Base-by-base conservation (phyloP, 2,329 filamentous ascomycete species). In the Neonectria ditissima region DNA sequence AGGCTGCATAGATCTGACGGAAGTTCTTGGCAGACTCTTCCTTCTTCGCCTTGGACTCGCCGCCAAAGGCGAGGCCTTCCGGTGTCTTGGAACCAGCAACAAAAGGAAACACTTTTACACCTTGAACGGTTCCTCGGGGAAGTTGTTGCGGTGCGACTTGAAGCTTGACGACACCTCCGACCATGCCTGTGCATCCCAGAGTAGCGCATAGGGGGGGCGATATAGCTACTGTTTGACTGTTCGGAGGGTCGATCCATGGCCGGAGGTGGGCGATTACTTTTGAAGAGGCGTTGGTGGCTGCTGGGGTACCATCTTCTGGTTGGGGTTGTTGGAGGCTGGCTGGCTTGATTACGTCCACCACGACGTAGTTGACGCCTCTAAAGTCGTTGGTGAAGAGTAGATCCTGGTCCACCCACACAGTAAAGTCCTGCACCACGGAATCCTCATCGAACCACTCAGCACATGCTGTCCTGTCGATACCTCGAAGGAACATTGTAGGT, bases 341-440 rank as follows among this genome's bases (percentile, higher is more conserved):
- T 37, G 95, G 94, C 70, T 90, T 92, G 55, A 98, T 86, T n/a
- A 97, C 82, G n/a, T 92, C 91, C n/a, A 97, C 91, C 14, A 86
- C 85, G 1, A 91, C 94, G 83, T 90, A 97, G 53, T 87, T 91
- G 11, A 92, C 84, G 0, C 93, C 93, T 69, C 90, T 88, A 48
- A 97, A 86, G 11, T 91, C 88, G 70, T 91, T 92, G 6, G 88
- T 87, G 14, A 88, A 82, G 22, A 97, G 82, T 26, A 93, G 79
- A 63, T 97, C 93, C 32, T 89, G 86, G 75, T 97, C 94, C 7
- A 97, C 83, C 93, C 95, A 98, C 24, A 97, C 84, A 65, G 87
- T 91, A 50, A 97, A 82, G 11, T 87, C 84, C 20, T 85, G 80
- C 20, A 83, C 81, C 22, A 84, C 80, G 0, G 82, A 78, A 13